Base-by-base conservation (phyloP, 2,329 filamentous ascomycete genomes). In the Graphilbum ipis-grandicollis region DNA sequence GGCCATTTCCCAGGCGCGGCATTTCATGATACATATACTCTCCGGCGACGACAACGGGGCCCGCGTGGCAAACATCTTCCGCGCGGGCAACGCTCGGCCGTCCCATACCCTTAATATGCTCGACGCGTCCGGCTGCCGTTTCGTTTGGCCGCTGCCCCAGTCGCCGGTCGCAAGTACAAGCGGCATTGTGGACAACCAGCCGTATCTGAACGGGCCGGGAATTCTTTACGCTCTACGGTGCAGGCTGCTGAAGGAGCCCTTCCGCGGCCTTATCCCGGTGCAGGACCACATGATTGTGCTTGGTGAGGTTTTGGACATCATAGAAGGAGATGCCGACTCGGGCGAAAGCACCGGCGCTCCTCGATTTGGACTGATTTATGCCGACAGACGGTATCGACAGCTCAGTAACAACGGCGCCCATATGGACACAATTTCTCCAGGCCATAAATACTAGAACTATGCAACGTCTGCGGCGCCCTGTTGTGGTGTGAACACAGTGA, bases 21-120 rank as follows among this genome's bases (percentile, higher is more conserved):
- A 46, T 13, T 73, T 74, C 48, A 71, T 71, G 39, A 58, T 73
- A 13, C 70, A 75, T 41, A 48, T 74, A 6, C 59, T 74, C 1
- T 52, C 58, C 0, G 64, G 60, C 5, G 60, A 66, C 29, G 52
- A 50, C 5, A 46, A 50, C 1, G 70, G 68, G 10, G 68, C 63
- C 6, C 48, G 50, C 6, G 54, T 72, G 4, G 69, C 70, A 1
- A 58, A 65, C 35, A 58, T 63, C 40, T 69, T 72, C 43, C 62
- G 66, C 4, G 48, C 57, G 30, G 66, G 67, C 0, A 70, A 71
- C 38, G 45, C 51, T 3, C 54, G 50, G 2, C 40, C 44, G 5
- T 36, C 12, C 12, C 31, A n/a, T 13, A 40, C 37, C 5, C 9
- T 36, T 7, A 37, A 23, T 13, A 35, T 33, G 7, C 48, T 65